Base-by-base conservation (phyloP, 2,329 filamentous ascomycete genomes). In the Alternaria conjuncta region DNA sequence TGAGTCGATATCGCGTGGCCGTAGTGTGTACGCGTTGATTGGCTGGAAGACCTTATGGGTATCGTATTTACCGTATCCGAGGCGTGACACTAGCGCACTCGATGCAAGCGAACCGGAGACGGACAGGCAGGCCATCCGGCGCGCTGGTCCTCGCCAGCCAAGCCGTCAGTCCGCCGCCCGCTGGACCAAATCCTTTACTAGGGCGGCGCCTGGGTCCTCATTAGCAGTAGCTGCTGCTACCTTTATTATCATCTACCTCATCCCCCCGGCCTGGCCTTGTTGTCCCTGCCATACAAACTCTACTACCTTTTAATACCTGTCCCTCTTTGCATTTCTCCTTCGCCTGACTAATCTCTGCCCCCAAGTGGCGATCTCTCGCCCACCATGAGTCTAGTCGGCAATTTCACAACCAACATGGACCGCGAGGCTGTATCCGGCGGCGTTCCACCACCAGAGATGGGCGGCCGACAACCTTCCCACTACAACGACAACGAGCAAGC, bases 321-420 rank as follows among this genome's bases (percentile, higher is more conserved):
- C 44, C 53, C 46, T 51, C 20, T 57, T 64, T 60, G 45, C 26
- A 11, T 55, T 58, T 44, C 43, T 30, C 28, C 26, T 11, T 54
- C 36, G 20, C 41, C 47, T 55, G 32, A 57, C 55, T 55, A 61
- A 51, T 50, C 18, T n/a, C 47, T 12, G 41, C 59, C 59, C 57
- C 51, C 47, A 23, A 59, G 60, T 46, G 67, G 66, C 65, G 59
- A 61, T 36, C 25, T 55, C 26, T 65, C 64, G 66, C 64, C 67
- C 64, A 72, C 10, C 63, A 83, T 84, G 82, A 80, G 79, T 63
- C 71, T 82, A 65, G 79, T 80, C 56, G 81, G 81, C 70, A 82
- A 82, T 70, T 81, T 83, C 63, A 72, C 75, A 50, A 79, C 81
- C 69, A 83, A 82, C 67, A 78, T 74, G 66, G 82, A 84, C 73